phyloP scores from a whole-genome alignment of 2,329 filamentous ascomycete species.

The Eutypella sp. region DNA sequence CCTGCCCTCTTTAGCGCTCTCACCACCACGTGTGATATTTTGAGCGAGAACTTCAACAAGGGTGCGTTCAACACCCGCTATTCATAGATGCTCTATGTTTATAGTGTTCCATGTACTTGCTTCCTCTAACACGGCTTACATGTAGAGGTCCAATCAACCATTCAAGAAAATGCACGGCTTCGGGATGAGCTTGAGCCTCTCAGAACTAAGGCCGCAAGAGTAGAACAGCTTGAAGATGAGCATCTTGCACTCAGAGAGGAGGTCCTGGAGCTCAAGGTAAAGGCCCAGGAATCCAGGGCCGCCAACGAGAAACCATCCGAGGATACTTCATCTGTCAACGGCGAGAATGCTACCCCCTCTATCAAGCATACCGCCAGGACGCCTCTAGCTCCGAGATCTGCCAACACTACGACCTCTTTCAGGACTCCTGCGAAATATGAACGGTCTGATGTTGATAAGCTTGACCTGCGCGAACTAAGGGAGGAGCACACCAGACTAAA shows the following conservation, averaged over 20 bases:
- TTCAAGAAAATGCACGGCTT: constrained; percentile 19
- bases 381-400: constrained; percentile 22
- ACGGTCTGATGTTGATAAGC: constrained; percentile 10
- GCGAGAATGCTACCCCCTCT: constrained; percentile 5
- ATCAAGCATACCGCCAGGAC: constrained; percentile 5
- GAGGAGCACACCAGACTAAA: constrained; percentile 33
- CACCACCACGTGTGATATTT: constrained; percentile 17
- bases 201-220: constrained; percentile 24
- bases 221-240: constrained; percentile 35
- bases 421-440: constrained; percentile 10
- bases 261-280: constrained; percentile 27
- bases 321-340: background rate
- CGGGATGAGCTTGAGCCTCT: constrained; percentile 31
- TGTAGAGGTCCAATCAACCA: constrained; percentile 12
- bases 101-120: constrained; percentile 1
- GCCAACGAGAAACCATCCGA: constrained; percentile 7
- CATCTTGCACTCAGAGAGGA: constrained; percentile 36
- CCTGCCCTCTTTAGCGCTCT: constrained; percentile 23
- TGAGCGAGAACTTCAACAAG: constrained; percentile 19
- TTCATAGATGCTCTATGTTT: background rate
- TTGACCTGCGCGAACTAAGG: constrained; percentile 17
- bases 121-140: constrained; percentile 1
- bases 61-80: constrained; percentile 12
- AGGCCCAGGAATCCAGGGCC: constrained; percentile 22
- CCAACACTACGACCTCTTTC: constrained; percentile 15